These are phyloP conservation scores for Capsicum pubescens DNA, from an alignment of 257 asterid species.

Conservation along the genomic window DNA sequence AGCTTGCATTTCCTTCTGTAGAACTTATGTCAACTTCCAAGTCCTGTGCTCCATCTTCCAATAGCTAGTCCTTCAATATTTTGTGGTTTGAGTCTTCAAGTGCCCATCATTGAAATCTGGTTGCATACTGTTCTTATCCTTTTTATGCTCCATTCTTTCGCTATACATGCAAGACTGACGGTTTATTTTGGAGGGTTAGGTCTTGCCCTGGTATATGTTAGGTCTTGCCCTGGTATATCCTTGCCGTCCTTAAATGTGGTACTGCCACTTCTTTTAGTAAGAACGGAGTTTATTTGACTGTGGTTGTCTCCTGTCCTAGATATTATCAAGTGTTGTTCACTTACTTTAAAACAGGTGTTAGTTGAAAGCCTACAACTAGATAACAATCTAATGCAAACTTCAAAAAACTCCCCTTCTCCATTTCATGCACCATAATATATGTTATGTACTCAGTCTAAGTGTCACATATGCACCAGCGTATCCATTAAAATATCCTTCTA, in stretches of 20 bases:
- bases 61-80: not conserved
- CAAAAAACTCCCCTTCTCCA: not conserved
- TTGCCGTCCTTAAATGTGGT: not conserved
- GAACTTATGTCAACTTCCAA: not conserved
- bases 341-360: not conserved
- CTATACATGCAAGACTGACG: not conserved
- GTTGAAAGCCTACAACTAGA: not conserved
- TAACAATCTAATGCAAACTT: slow-evolving; percentile 1
- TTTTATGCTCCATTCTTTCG: not conserved
- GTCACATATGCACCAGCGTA: not conserved
- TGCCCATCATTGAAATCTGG: not conserved
- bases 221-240: not conserved
- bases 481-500: not conserved
- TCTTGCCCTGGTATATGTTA: not conserved
- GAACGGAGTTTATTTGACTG: not conserved
- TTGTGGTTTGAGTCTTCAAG: not conserved
- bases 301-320: not conserved
- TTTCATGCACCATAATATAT: not conserved
- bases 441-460: not conserved
- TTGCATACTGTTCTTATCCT: not conserved
- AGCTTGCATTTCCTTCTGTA: not conserved
- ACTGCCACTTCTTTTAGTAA: slow-evolving; percentile 19
- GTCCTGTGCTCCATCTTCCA: slow-evolving; percentile 1
- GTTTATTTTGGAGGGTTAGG: slow-evolving; percentile 8
- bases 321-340: not conserved